Evolutionary conservation across 345 rosid genomes (phyloP), one percentile per base, ranked within the genome.

Genomic region (Atalantia buxifolia): DNA sequence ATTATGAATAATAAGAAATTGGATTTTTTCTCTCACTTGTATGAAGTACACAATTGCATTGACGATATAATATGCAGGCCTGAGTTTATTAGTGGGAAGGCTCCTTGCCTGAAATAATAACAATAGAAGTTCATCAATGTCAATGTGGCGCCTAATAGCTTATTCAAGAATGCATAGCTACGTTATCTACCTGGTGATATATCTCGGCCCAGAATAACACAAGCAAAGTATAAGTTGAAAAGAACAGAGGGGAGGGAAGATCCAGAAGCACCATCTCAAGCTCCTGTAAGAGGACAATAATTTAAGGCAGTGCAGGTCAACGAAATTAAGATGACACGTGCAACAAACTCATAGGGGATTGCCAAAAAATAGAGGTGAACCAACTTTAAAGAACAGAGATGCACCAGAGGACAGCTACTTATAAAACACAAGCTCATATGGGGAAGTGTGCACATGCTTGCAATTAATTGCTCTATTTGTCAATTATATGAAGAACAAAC

Each of bases 141-240:
- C 59, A 48, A 65, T 22, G 6, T 40, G 66, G 31, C 9, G 66
- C 25, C 4, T 48, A 48, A 38, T 31, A 50, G 28, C 27, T 21
- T 33, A 48, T 40, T 22, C 35, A 25, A 67, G 56, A 36, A 60
- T 48, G 35, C n/a, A 38, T 31, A 19, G 27, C 45, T 22, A 78
- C 16, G n/a, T 66, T 50, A 22, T 12, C 31, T 76, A 89, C 98
- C 93, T 92, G 97, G 83, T 89, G 89, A 83, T 90, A 94, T 68
- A 92, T 94, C 84, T 94, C 97, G 0, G 97, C 94, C 95, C 93
- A 94, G 77, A 94, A 94, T 82, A 94, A 85, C 28, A 92, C 93
- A 18, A 94, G 90, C 19, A 94, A 83, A 19, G 95, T 86, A 76
- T 94, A 94, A 0, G 97, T 94, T 16, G 94, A 89, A 79, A 94